These are phyloP conservation scores for Oryza rufipogon DNA, from an alignment of 176 grass and related monocot species.

Conservation along the genomic window DNA sequence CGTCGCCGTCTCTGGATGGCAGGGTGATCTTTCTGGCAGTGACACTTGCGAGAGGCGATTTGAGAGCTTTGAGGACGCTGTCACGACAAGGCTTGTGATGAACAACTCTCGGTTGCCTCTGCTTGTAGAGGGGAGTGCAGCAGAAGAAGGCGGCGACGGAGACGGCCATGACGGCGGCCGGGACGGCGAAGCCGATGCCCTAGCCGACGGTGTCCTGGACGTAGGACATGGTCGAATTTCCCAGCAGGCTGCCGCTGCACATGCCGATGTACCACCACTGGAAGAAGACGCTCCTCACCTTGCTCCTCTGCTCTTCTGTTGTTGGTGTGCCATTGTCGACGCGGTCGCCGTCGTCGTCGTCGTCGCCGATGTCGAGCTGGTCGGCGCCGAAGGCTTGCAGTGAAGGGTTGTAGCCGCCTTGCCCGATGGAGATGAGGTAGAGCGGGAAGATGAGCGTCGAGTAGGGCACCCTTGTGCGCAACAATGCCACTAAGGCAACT, in stretches of 20 bases:
- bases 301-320: constrained; percentile 49
- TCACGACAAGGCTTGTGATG: neutral
- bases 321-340: neutral
- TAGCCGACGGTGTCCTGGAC: constrained; percentile 84
- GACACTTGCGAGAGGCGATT: constrained; percentile 27
- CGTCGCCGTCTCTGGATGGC: constrained; percentile 27
- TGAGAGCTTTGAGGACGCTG: constrained; percentile 49
- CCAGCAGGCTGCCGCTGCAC: constrained; percentile 80
- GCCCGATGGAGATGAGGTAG: constrained; percentile 83
- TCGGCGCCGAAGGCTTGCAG: constrained; percentile 91
- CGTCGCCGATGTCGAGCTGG: constrained; percentile 63
- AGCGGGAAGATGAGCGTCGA: constrained; percentile 79
- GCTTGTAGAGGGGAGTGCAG: constrained; percentile 58
- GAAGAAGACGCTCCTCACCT: constrained; percentile 80
- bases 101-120: constrained; percentile 37
- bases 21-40: constrained; percentile 33
- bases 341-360: neutral
- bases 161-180: constrained; percentile 58
- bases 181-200: constrained; percentile 87
- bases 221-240: constrained; percentile 81
- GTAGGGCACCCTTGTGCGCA: constrained; percentile 65
- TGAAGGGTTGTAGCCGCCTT: constrained; percentile 78
- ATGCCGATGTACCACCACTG: constrained; percentile 98
- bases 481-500: constrained; percentile 66
- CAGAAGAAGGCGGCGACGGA: constrained; percentile 70